Conservation (phyloP, 2,329 filamentous ascomycete genomes). For the Colletotrichum nymphaeae region DNA sequence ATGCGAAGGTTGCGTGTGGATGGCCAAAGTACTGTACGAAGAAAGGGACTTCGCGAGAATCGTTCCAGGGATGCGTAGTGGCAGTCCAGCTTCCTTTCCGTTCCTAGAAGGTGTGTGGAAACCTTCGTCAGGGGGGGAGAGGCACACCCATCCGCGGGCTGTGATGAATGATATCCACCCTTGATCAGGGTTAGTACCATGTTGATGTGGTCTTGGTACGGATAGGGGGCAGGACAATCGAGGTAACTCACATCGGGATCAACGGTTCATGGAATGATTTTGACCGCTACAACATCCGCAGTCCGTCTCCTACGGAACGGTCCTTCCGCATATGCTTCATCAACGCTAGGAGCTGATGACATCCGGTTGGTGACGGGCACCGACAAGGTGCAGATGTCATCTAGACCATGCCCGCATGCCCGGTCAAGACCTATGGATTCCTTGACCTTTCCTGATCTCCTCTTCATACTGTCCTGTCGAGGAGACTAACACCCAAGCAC, state of each 20-base stretch:
- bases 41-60: constrained; percentile 20
- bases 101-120: neutral
- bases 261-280: neutral
- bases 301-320: constrained; percentile 8
- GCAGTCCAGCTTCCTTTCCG: neutral
- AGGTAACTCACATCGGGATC: constrained; percentile 14
- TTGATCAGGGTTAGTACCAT: neutral
- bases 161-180: constrained; percentile 8
- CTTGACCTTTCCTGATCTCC: neutral
- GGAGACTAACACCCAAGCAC: neutral
- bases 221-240: constrained; percentile 2
- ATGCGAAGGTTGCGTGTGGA: constrained; percentile 17
- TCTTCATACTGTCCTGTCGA: neutral
- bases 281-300: neutral
- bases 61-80: neutral
- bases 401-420: constrained; percentile 17
- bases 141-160: neutral
- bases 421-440: neutral
- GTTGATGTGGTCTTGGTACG: constrained; percentile 13
- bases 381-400: constrained; percentile 34
- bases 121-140: neutral
- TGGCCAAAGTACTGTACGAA: constrained; percentile 34
- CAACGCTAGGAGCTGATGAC: neutral
- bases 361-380: constrained; percentile 32
- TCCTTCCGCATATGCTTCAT: constrained; percentile 29